These are phyloP conservation scores for Symbiodinium pilosum DNA, from an alignment of 73 alveolate species.

Conservation along the genomic window DNA sequence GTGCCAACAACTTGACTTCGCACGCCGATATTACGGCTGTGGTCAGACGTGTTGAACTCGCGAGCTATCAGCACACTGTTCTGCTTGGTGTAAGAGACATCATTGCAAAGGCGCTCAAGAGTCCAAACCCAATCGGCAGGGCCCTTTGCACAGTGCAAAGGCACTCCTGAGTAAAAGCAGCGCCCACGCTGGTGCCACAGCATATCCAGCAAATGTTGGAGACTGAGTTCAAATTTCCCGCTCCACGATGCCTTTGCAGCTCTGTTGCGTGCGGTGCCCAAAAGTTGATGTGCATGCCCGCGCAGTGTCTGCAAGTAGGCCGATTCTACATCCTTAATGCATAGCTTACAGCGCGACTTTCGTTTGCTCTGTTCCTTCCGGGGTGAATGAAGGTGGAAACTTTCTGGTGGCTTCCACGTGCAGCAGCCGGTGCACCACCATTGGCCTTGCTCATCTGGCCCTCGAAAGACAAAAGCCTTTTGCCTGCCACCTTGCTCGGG, in stretches of 20 bases:
- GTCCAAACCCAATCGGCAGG: constrained; percentile 5
- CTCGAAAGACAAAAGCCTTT: background rate
- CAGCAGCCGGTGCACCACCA: background rate
- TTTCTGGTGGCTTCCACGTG: background rate
- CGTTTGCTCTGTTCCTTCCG: background rate
- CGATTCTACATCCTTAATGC: background rate
- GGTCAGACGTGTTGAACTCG: constrained; percentile 38
- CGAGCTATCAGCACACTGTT: constrained; percentile 30
- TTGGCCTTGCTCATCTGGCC: background rate
- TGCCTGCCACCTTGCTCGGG: background rate
- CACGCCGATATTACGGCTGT: background rate
- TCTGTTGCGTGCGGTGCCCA: background rate
- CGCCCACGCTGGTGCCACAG: background rate
- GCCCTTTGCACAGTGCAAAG: background rate
- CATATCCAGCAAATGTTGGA: background rate
- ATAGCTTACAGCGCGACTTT: background rate
- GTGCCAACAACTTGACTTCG: background rate
- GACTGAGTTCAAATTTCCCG: background rate
- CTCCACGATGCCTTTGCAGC: background rate
- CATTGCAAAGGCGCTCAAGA: constrained; percentile 16
- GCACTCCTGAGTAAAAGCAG: constrained; percentile 40
- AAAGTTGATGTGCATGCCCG: background rate
- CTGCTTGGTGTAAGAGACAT: background rate
- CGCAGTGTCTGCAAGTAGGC: background rate
- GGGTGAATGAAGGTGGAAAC: background rate